Evolutionary conservation across 106 monocot genomes (phyloP), one percentile per base, ranked within the genome.

Genomic region (Platanthera zijinensis): DNA sequence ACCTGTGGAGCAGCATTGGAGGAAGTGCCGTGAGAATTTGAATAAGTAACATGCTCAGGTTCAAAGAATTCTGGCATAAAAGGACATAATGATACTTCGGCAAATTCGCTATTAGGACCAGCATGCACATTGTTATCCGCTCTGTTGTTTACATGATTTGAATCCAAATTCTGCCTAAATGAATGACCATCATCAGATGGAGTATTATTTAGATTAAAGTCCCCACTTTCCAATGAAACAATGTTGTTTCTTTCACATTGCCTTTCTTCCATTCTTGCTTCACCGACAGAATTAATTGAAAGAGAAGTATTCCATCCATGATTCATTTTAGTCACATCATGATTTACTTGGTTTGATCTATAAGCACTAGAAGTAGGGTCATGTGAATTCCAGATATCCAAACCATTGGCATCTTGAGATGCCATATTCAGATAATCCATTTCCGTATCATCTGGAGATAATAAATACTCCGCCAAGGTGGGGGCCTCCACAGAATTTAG

Each of bases 161-260:
- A 57, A 75, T 52, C 57, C 19, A 83, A 72, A 75, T 22, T 73
- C 48, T 67, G 78, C 18, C 72, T 48, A 74, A 80, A 72, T 61
- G 76, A 51, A 45, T 84, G 84, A 4, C 8, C 78, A 54, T 84
- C 77, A 17, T 77, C 76, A 75, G 70, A 71, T 57, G 83, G 89
- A 69, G 74, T 66, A 52, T 32, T 78, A 76, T 80, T 88, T 39
- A 83, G 86, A 77, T 86, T 86, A 51, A 85, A 73, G 71, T 71
- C 74, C 13, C 74, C 78, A 73, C 83, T 76, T 56, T 80, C 84
- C 51, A 77, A 15, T 50, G 82, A 86, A 50, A 81, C 68, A 4
- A 49, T 69, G 63, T 59, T 78, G 10, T 67, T 69, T 64, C 84
- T 46, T 82, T 86, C 85, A 71, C 67, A 59, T 7, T 54, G 50